Conservation (phyloP, 345 rosid genomes). For the Salix dunnii region DNA sequence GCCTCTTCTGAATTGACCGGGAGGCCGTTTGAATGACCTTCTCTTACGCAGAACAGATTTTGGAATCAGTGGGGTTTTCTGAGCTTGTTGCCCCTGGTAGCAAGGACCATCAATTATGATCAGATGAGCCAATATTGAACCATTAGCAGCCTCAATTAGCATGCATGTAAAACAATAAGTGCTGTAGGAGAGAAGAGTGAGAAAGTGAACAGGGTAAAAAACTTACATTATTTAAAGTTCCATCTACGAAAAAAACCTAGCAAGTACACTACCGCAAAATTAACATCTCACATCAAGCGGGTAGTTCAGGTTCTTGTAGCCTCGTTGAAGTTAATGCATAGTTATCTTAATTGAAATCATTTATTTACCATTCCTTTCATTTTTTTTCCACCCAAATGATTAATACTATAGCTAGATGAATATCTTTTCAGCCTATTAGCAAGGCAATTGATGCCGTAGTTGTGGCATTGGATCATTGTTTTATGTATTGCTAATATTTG, state of each 20-base stretch:
- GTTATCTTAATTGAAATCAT: neutral
- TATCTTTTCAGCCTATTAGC: neutral
- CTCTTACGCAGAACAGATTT: slow-evolving; percentile 66
- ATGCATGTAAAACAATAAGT: neutral
- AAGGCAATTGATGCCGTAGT: neutral
- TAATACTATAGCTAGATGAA: neutral
- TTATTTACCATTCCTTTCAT: neutral
- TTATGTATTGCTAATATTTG: too few relatives aligned
- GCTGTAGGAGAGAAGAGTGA: neutral
- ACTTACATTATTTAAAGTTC: neutral
- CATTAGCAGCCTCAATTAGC: neutral
- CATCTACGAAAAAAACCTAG: neutral
- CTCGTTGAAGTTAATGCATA: neutral
- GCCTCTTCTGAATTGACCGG: slow-evolving; percentile 66
- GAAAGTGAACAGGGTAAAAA: neutral
- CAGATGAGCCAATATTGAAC: neutral
- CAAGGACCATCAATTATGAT: slow-evolving; percentile 9
- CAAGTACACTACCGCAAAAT: neutral
- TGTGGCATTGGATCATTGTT: neutral
- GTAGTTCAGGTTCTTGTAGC: neutral
- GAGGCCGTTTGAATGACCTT: slow-evolving; percentile 75
- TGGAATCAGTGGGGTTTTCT: slow-evolving; percentile 54
- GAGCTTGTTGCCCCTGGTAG: slow-evolving; percentile 55
- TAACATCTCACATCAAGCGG: neutral
- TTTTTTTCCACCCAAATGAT: neutral